phyloP scores from a whole-genome alignment of 2,329 filamentous ascomycete genomes.

The Uncinocarpus reesii region DNA sequence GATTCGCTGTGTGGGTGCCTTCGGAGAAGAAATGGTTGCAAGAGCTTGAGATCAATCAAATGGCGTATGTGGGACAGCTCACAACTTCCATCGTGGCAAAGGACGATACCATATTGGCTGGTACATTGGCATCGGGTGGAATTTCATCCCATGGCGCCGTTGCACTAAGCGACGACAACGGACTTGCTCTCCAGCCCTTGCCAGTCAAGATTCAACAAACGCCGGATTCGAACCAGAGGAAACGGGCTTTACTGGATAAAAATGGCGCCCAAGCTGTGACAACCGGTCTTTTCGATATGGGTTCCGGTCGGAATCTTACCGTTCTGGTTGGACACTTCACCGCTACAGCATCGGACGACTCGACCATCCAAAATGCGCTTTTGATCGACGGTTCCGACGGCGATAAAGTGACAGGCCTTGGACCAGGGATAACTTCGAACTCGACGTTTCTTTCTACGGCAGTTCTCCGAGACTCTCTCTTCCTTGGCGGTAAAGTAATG shows the following conservation, averaged over 20 bases:
- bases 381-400: conserved; percentile 68
- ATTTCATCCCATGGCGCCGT: conserved; percentile 63
- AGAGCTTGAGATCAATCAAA: conserved; percentile 56
- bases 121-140: conserved; percentile 69
- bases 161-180: conserved; percentile 42
- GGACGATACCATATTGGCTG: conserved; percentile 59
- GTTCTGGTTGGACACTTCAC: conserved; percentile 81
- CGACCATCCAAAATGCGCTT: conserved; percentile 65
- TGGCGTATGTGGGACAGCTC: conserved; percentile 61
- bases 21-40: conserved; percentile 78
- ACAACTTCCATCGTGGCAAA: conserved; percentile 55
- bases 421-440: conserved; percentile 51
- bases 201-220: conserved; percentile 41
- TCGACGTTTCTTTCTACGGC: conserved; percentile 68
- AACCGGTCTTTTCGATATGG: conserved; percentile 20
- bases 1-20: conserved; percentile 87
- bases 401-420: conserved; percentile 55
- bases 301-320: conserved; percentile 55
- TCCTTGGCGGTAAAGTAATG: conserved; percentile 68
- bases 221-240: conserved; percentile 20
- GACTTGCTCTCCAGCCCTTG: conserved; percentile 32
- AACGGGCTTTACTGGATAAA: conserved; percentile 22
- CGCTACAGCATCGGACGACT: conserved; percentile 57
- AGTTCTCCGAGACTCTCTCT: conserved; percentile 57
- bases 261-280: conserved; percentile 28